Evolutionary conservation across 192 early-diverging fungal genomes (phyloP).

Genomic region (Haplosporangium gracile): DNA sequence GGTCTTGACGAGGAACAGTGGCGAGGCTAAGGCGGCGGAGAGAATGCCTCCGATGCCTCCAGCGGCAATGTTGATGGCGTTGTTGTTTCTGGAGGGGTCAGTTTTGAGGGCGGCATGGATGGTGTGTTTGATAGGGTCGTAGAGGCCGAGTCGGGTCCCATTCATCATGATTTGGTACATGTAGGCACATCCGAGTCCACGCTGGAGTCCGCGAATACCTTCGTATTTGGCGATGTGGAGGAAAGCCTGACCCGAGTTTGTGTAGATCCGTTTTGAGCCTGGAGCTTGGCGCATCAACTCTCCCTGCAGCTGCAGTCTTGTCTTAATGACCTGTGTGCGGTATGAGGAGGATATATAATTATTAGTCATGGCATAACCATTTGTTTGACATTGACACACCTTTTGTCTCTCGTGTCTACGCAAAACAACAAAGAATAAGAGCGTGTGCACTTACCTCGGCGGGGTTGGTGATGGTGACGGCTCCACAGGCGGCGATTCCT

Average conservation of each 20-base stretch:
- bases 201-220: conserved; percentile 87
- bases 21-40: conserved; percentile 86
- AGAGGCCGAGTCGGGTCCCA: conserved; percentile 91
- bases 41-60: conserved; percentile 85
- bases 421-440: background rate
- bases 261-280: conserved; percentile 70
- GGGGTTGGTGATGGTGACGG: conserved; percentile 97
- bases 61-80: conserved; percentile 75
- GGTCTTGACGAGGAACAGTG: conserved; percentile 94
- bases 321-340: background rate
- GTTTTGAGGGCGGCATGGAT: conserved; percentile 63
- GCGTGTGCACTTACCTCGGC: conserved; percentile 76
- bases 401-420: background rate
- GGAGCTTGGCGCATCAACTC: conserved; percentile 74
- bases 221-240: conserved; percentile 83
- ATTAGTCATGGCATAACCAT: too few species aligned
- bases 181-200: conserved; percentile 88
- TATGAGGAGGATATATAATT: background rate
- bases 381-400: background rate
- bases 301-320: conserved; percentile 63
- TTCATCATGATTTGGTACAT: conserved; percentile 94
- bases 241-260: conserved; percentile 83
- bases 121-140: conserved; percentile 83
- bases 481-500: conserved; percentile 88
- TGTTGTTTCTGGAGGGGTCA: conserved; percentile 51